Base-by-base conservation (phyloP, 1,284 basidiomycete species). In the Pterulicium gracile region DNA sequence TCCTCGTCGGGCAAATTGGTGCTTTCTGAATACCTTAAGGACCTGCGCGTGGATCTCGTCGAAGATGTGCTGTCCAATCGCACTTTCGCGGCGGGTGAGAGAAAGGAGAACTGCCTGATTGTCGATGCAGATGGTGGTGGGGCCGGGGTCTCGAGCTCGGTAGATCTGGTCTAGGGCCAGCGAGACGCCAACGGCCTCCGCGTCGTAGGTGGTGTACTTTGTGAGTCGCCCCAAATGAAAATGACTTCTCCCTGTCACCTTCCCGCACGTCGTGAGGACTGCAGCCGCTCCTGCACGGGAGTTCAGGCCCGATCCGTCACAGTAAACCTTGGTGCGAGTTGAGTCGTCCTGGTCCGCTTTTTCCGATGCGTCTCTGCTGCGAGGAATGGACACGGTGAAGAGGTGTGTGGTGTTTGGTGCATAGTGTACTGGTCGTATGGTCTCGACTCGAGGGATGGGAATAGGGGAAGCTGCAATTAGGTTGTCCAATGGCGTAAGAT, bases 81-180 rank as follows among this genome's bases (percentile, higher is more conserved):
- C 22, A 3, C 52, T 15, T 15, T 51, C 51, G 5, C 40, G 41
- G 3, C 61, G 54, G 1, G 52, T 46, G 3, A 52, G 45, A 22
- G 59, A 55, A 47, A 51, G 57, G 51, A n/a, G n/a, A n/a, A n/a
- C n/a, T n/a, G n/a, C n/a, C n/a, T 63, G 58, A 0, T 51, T 34
- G 46, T 55, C 54, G 13, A 57, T 43, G 2, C 43, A 32, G 3
- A 52, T 48, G 7, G 22, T 21, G 7, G 21, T 24, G 7, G 24
- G 18, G 0, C 1, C 4, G 19, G 40, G 19, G 14, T 21, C 44
- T 35, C 27, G 17, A 4, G 32, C 45, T 13, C 27, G 23, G 14
- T 22, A 35, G 13, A 56, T 18, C 3, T 61, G 42, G 40, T 53
- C 48, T 3, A 49, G 20, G 0, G 50, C 60, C 5, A 61, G 47